phyloP scores from a whole-genome alignment of 1,284 basidiomycete genomes.

The Moniliella sp. region DNA sequence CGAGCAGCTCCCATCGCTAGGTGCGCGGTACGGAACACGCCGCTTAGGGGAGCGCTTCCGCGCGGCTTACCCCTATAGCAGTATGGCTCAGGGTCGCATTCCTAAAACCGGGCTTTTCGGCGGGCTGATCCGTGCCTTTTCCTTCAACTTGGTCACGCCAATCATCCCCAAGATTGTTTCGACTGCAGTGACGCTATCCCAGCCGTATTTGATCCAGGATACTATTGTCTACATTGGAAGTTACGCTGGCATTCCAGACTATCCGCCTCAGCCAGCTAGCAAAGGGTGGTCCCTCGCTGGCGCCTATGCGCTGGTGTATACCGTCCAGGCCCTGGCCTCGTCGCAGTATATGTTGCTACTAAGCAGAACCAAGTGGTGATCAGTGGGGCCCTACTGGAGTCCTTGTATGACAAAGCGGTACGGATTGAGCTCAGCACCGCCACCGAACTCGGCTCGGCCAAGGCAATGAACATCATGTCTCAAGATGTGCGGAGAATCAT shows the following conservation, averaged over 20 bases:
- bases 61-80: conserved; percentile 7
- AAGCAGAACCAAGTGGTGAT: conserved; percentile 13
- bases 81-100: conserved; percentile 10
- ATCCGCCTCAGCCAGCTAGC: conserved; percentile 9
- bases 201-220: conserved; percentile 14
- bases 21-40: neutral
- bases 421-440: conserved; percentile 13
- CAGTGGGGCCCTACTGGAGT: conserved; percentile 16
- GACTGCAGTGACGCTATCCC: conserved; percentile 10
- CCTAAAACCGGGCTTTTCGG: conserved; percentile 10
- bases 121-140: conserved; percentile 17
- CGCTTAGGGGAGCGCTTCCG: neutral
- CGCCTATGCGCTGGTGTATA: conserved; percentile 19
- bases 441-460: conserved; percentile 13
- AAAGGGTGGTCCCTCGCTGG: conserved; percentile 24
- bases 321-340: conserved; percentile 9
- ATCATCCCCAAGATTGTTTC: conserved; percentile 12
- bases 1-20: neutral
- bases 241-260: conserved; percentile 6
- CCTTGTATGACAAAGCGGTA: conserved; percentile 20
- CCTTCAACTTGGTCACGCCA: conserved; percentile 17
- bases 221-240: conserved; percentile 18
- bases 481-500: conserved; percentile 25
- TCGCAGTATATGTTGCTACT: conserved; percentile 12
- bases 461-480: conserved; percentile 21